These are phyloP conservation scores for Metschnikowia kunwiensis DNA, from an alignment of 805 yeast genomes.

Conservation along the genomic window DNA sequence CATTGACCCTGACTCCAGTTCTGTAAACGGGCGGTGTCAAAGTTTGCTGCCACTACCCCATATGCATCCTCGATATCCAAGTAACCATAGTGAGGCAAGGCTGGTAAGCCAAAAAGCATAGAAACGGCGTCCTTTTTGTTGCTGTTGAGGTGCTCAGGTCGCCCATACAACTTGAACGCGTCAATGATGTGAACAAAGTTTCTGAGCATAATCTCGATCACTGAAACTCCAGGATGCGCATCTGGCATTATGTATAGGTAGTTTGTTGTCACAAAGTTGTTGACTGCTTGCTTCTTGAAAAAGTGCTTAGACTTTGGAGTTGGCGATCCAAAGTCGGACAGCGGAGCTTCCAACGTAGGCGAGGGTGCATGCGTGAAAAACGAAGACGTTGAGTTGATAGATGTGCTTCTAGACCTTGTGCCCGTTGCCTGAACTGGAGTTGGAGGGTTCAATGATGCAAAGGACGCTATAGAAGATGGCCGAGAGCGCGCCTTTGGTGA, in stretches of 20 bases:
- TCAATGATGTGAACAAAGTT: slow-evolving; percentile 67
- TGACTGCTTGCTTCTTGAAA: slow-evolving; percentile 27
- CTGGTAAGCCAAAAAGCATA: slow-evolving; percentile 71
- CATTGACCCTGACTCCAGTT: slow-evolving; percentile 30
- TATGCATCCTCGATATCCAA: slow-evolving; percentile 33
- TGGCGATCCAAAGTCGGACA: slow-evolving; percentile 7
- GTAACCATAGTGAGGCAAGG: slow-evolving; percentile 65
- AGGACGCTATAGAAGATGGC: slow-evolving; percentile 20
- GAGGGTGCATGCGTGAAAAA: slow-evolving; percentile 30
- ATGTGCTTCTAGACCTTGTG: slow-evolving; percentile 22
- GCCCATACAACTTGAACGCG: slow-evolving; percentile 67
- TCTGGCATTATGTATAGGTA: slow-evolving; percentile 69
- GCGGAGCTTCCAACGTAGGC: slow-evolving; percentile 15
- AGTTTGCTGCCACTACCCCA: slow-evolving; percentile 19
- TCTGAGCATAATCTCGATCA: slow-evolving; percentile 70
- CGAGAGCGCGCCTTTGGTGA: slow-evolving; percentile 19
- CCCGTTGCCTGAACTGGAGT: slow-evolving; percentile 4
- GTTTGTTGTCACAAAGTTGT: slow-evolving; percentile 31
- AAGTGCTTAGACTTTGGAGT: slow-evolving; percentile 14
- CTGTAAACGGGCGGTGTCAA: slow-evolving; percentile 20
- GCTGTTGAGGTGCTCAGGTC: slow-evolving; percentile 71
- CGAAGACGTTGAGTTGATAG: slow-evolving; percentile 27
- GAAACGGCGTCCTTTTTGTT: slow-evolving; percentile 66
- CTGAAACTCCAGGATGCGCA: slow-evolving; percentile 67
- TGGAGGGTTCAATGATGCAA: slow-evolving; percentile 18